These are phyloP conservation scores for Inonotus obliquus DNA, from an alignment of 1,284 basidiomycete species.

Conservation along the genomic window DNA sequence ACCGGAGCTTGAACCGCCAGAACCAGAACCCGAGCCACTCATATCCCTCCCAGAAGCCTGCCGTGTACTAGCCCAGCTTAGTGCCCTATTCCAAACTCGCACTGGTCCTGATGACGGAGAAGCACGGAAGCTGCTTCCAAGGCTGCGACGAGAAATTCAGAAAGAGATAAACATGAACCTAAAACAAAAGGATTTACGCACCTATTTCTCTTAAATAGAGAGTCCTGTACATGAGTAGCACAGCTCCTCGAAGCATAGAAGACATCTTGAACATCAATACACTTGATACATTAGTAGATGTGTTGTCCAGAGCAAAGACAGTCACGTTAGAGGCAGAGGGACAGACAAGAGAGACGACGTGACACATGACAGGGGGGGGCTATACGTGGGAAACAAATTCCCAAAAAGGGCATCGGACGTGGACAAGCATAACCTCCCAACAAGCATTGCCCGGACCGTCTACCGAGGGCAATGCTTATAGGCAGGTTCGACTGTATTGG, in stretches of 20 bases:
- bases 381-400: too few species aligned
- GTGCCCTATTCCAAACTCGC: not conserved
- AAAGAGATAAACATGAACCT: not conserved
- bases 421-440: too few species aligned
- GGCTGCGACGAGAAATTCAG: not conserved
- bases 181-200: not conserved
- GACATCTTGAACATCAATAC: not conserved
- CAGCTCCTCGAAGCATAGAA: too few species aligned
- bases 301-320: too few species aligned
- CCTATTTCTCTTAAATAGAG: not conserved
- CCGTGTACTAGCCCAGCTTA: not conserved
- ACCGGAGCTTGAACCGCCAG: not conserved
- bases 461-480: too few species aligned
- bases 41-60: not conserved
- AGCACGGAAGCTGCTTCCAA: not conserved
- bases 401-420: not conserved
- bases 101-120: not conserved
- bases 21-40: not conserved
- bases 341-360: too few species aligned
- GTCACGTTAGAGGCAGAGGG: too few species aligned
- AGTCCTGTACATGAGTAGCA: too few species aligned
- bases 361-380: too few species aligned
- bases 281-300: not conserved
- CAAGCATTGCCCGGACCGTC: too few species aligned
- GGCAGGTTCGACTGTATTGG: too few species aligned